phyloP scores from a whole-genome alignment of 345 rosid species.

The Kernera saxatilis region DNA sequence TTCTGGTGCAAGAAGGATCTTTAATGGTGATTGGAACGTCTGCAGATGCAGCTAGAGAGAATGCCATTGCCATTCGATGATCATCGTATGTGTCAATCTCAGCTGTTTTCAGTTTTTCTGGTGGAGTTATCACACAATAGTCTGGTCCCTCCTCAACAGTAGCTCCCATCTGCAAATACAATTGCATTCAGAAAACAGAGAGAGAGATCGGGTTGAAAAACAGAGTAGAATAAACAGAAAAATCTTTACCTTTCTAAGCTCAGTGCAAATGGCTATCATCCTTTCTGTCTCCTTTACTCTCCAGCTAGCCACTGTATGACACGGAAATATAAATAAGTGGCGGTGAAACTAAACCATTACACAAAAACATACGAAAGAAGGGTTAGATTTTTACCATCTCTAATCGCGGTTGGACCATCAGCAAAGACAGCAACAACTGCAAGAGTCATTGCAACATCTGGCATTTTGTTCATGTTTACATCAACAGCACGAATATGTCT shows the following conservation, averaged over 20 bases:
- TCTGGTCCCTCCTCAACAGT: conserved; percentile 91
- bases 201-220: not conserved
- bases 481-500: conserved; percentile 70
- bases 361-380: not conserved
- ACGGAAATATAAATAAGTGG: not conserved
- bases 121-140: conserved; percentile 88
- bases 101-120: conserved; percentile 59
- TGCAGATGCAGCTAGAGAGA: conserved; percentile 88
- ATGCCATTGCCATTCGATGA: conserved; percentile 98
- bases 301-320: conserved; percentile 88
- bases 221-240: not conserved
- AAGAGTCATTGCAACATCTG: conserved; percentile 94
- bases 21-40: conserved; percentile 86
- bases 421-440: conserved; percentile 92
- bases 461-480: conserved; percentile 99
- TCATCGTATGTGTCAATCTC: conserved; percentile 91
- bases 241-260: conserved; percentile 64
- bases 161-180: conserved; percentile 65
- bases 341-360: not conserved
- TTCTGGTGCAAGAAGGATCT: conserved; percentile 85
- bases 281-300: conserved; percentile 96
- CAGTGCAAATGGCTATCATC: conserved; percentile 95
- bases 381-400: conserved; percentile 54
- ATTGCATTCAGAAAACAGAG: not conserved
- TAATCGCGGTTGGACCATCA: conserved; percentile 87